phyloP scores from a whole-genome alignment of 2,329 filamentous ascomycete genomes.

The Alternaria arbusti region DNA sequence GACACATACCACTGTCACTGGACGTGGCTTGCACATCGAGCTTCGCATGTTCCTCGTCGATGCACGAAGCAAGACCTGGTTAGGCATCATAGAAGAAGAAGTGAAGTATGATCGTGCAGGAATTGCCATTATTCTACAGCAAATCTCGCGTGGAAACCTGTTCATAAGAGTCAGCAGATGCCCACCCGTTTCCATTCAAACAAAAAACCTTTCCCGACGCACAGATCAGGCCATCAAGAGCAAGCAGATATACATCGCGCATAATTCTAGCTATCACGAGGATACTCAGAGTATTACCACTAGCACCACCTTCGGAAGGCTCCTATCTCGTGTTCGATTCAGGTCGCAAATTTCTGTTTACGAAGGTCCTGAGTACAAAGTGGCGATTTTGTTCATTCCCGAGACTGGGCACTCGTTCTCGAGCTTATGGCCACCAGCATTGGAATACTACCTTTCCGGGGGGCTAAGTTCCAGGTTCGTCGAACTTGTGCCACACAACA shows the following conservation, averaged over 20 bases:
- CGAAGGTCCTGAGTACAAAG: too few relatives aligned
- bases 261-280: too few relatives aligned
- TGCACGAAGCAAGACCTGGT: neutral
- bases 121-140: neutral
- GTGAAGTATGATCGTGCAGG: too few relatives aligned
- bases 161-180: neutral
- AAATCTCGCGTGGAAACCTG: too few relatives aligned
- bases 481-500: too few relatives aligned
- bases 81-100: neutral
- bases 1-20: neutral
- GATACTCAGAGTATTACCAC: too few relatives aligned
- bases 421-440: neutral
- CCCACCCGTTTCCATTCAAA: neutral
- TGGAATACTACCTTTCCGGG: too few relatives aligned
- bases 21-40: neutral
- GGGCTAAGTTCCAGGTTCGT: too few relatives aligned
- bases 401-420: neutral
- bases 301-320: too few relatives aligned
- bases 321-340: too few relatives aligned
- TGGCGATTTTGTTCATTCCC: too few relatives aligned
- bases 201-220: accelerated
- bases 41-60: neutral
- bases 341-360: too few relatives aligned
- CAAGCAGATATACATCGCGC: neutral
- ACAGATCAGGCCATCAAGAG: accelerated